Conservation (phyloP, 1,284 basidiomycete species). For the Heterobasidion parviporum region DNA sequence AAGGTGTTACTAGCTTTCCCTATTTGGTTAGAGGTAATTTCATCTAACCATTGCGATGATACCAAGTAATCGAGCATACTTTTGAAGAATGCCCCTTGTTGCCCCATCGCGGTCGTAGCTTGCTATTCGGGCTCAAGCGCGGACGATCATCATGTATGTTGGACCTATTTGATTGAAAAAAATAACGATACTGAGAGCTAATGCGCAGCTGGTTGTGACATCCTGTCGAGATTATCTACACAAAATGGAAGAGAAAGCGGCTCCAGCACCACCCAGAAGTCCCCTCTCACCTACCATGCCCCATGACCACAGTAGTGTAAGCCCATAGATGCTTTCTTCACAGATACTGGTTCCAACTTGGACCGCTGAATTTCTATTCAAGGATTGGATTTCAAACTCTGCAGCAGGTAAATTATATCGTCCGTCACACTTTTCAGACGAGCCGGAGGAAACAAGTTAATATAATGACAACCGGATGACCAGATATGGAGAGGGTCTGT, state of each 20-base stretch:
- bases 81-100: conserved; percentile 66
- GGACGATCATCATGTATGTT: conserved; percentile 68
- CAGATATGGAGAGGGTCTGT: background rate
- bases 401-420: conserved; percentile 14
- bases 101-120: conserved; percentile 71
- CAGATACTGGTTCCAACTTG: background rate
- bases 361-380: background rate
- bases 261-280: conserved; percentile 12
- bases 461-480: background rate
- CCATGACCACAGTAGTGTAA: conserved; percentile 4
- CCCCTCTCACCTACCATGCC: conserved; percentile 8
- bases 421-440: conserved; percentile 12
- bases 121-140: conserved; percentile 75
- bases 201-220: conserved; percentile 47
- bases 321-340: conserved; percentile 3
- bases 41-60: background rate
- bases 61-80: too few relatives aligned
- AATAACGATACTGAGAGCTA: background rate
- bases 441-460: background rate
- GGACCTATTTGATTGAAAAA: background rate
- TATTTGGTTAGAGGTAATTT: conserved; percentile 67
- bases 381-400: conserved; percentile 14
- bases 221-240: conserved; percentile 63
- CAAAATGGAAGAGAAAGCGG: conserved; percentile 41
- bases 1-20: conserved; percentile 52